Conservation (phyloP, 2,329 filamentous ascomycete genomes). For the Paecilomyces fulvus region DNA sequence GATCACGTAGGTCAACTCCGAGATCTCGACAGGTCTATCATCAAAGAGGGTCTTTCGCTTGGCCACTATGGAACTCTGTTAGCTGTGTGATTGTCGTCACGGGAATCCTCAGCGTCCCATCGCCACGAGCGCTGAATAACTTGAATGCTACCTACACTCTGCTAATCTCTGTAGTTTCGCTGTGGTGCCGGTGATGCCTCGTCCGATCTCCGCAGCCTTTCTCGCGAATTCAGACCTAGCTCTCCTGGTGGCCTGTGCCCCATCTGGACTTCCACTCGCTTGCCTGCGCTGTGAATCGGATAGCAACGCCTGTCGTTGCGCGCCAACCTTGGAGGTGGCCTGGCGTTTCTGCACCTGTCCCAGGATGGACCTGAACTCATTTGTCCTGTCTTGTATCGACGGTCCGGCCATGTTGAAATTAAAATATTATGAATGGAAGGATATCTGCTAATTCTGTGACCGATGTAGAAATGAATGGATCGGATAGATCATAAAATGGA, state of each 20-base stretch:
- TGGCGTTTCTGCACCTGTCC: conserved; percentile 74
- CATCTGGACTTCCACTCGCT: conserved; percentile 53
- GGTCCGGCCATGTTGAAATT: conserved; percentile 42
- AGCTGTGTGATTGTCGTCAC: not conserved
- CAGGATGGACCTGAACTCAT: conserved; percentile 89
- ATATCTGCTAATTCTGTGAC: not conserved
- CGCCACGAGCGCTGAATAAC: not conserved
- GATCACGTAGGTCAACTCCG: conserved; percentile 93
- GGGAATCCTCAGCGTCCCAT: not conserved
- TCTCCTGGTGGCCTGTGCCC: conserved; percentile 36
- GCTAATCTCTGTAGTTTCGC: conserved; percentile 90
- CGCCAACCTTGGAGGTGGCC: conserved; percentile 64
- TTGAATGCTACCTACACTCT: conserved; percentile 51
- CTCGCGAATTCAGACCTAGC: conserved; percentile 84
- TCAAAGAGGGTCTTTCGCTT: conserved; percentile 95
- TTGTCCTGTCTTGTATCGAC: conserved; percentile 92
- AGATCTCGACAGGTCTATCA: conserved; percentile 92
- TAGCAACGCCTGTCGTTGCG: conserved; percentile 73
- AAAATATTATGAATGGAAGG: not conserved
- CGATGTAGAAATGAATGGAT: not conserved
- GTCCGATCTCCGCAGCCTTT: conserved; percentile 81
- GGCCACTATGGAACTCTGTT: conserved; percentile 53
- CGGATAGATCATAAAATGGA: not conserved
- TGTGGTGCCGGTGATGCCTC: conserved; percentile 86
- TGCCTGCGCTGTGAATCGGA: conserved; percentile 56